A percentile compares a stretch with the other conserved stretches of the same genome.
Evolutionary conservation across 139 green algal species (phyloP).

Genomic region (Tetraselmis chui): DNA sequence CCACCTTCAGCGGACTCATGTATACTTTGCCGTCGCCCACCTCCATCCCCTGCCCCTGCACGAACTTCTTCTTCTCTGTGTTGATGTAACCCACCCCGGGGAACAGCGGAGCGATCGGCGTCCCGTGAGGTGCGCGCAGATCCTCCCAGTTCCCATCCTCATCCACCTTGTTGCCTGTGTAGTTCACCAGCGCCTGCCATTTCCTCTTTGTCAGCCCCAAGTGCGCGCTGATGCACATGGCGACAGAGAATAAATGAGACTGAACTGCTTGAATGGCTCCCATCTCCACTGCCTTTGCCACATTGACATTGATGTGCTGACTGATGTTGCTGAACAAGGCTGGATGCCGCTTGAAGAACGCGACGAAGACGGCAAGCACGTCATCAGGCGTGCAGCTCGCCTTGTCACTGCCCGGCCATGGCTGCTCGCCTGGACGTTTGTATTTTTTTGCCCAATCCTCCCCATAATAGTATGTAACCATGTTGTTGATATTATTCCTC

Average conservation of each 20-base stretch:
- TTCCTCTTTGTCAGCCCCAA: background rate
- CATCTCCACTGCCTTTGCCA: background rate
- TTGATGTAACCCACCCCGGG: background rate
- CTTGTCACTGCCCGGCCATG: background rate
- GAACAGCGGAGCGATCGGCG: background rate
- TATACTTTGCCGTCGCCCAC: background rate
- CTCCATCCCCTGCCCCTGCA: background rate
- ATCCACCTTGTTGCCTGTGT: background rate
- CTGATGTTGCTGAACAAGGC: background rate
- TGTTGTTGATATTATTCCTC: background rate
- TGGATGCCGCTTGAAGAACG: background rate
- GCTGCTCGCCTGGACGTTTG: background rate
- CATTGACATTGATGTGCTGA: background rate
- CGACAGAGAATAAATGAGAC: background rate
- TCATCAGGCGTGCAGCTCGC: background rate
- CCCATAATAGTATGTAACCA: background rate
- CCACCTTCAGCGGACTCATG: background rate
- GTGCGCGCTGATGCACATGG: background rate
- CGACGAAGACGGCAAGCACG: background rate
- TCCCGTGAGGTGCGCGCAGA: background rate
- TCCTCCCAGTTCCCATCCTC: background rate
- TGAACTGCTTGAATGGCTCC: background rate
- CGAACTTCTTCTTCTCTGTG: background rate
- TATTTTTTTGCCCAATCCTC: conserved; percentile 1
- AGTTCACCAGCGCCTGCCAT: background rate